Base-by-base conservation (phyloP, 331 rosid species). In the Acacia pycnantha region DNA sequence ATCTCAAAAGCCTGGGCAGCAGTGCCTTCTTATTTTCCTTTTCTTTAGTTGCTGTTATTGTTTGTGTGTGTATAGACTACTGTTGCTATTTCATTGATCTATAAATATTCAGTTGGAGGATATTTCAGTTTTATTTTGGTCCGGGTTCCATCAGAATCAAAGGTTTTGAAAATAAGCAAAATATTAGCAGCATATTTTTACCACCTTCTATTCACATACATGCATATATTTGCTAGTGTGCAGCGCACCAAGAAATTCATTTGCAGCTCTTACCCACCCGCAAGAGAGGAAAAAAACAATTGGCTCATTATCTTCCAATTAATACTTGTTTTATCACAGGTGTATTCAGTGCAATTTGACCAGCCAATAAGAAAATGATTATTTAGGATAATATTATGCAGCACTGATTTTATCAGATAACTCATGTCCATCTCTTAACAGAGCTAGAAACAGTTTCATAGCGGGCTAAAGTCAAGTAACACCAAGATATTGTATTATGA, bases 251-350 rank as follows among this genome's bases (percentile, higher is more conserved):
- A 92, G 84, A 89, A 88, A 90, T 85, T 96, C 98, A 86, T 80
- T 84, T 4, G 83, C 77, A 24, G 94, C 97, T 82, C 95, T 84
- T 58, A 91, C 97, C 99, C 98, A 93, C 98, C 97, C 92, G 93
- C 89, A 81, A 73, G 47, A 79, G 37, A 54, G 73, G 62, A 24
- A 47, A 66, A 48, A 56, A 78, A 3, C 37, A 33, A 37, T 37
- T 37, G 41, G 41, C 41, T 6, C 41, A 37, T 37, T 37, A 1
- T 6, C 41, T 37, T 37, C 41, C 41, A 37, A 37, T 37, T 37
- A 37, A 37, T 37, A 37, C 9, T 37, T 37, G 41, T 37, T 37
- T 6, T 7, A 6, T 1, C 41, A 6, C 41, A 37, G 6, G 41
- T 37, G 41, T 50, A 74, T 58, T 73, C 27, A 61, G 40, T 64